Base-by-base conservation (phyloP, 805 yeast species). In the Wickerhamomyces canadensis region DNA sequence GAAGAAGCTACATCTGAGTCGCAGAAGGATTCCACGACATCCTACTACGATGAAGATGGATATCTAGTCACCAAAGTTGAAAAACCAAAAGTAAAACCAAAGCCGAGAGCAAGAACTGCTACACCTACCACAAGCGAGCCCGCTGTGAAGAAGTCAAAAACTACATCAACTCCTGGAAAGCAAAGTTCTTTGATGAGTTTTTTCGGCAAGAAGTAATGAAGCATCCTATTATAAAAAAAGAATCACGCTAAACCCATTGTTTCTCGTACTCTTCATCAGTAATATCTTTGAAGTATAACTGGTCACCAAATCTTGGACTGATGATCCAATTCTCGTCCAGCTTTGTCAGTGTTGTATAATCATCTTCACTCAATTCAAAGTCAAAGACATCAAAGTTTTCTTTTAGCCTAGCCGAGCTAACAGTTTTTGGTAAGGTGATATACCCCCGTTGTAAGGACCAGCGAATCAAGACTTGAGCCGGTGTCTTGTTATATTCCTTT, bases 361-460 rank as follows among this genome's bases (percentile, higher is more conserved):
- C 76, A n/a, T 55, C 62, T 4, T 52, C 55, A 1, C 61, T 45
- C 14, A 73, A 48, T 35, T 61, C 65, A 44, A 78, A 78, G 21
- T 65, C 65, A 50, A 62, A 72, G 27, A 78, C 76, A 45, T 75
- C 74, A 16, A 78, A 52, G 54, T 83, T 83, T 12, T 60, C 58
- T 27, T 67, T 60, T 44, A 81, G 62, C 51, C 89, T 68, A 16
- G 60, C 51, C 10, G 65, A 52, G 8, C 71, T 75, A 34, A 67
- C 65, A 7, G 88, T 75, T 58, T 82, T 82, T 19, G 84, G 86
- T 44, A 83, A 65, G 6, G 84, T 83, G 36, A 83, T 68, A 47
- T 74, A 74, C 2, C 87, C 88, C 49, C 79, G 78, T 48, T 79
- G 76, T 41, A 77, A 62, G 2, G 83, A 74, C 91, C 93, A 84